Evolutionary conservation across 208 protist genomes (phyloP).

Genomic region (Endotrypanum monterogeii): DNA sequence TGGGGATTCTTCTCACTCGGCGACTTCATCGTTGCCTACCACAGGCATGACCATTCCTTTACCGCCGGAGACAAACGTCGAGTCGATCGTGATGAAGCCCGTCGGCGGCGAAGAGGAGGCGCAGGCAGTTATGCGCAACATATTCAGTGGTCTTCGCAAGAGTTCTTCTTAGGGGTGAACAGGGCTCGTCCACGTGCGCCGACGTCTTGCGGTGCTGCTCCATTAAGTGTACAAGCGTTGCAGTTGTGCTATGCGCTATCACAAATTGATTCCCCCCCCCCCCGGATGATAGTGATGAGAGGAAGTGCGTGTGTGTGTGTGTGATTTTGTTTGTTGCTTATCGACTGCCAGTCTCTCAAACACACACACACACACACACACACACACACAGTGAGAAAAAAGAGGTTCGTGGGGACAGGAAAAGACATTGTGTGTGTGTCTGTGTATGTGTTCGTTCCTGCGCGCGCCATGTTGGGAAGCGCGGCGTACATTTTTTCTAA

Average conservation of each 20-base stretch:
- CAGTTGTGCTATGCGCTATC: neutral
- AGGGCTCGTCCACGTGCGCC: neutral
- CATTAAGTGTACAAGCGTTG: neutral
- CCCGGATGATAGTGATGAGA: neutral
- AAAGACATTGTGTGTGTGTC: slow-evolving; percentile 9
- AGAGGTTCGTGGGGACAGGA: too few relatives aligned
- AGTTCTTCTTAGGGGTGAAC: slow-evolving; percentile 2
- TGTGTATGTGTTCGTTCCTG: neutral
- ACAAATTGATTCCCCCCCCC: neutral
- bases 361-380: neutral
- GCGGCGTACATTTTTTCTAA: too few relatives aligned
- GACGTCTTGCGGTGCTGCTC: neutral
- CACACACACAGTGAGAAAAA: too few relatives aligned
- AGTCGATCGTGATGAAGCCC: slow-evolving; percentile 28
- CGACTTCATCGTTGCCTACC: neutral
- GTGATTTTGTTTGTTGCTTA: neutral
- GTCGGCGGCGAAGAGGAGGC: slow-evolving; percentile 38
- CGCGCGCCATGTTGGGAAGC: too few relatives aligned
- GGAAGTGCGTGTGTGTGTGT: neutral
- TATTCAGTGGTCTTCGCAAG: slow-evolving; percentile 30
- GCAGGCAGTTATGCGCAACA: slow-evolving; percentile 31
- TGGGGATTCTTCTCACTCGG: neutral
- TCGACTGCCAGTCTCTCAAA: neutral
- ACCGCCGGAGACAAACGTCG: slow-evolving; percentile 36
- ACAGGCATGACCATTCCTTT: slow-evolving; percentile 7